phyloP scores from a whole-genome alignment of 306 rosid species.

The Arachis hypogaea region DNA sequence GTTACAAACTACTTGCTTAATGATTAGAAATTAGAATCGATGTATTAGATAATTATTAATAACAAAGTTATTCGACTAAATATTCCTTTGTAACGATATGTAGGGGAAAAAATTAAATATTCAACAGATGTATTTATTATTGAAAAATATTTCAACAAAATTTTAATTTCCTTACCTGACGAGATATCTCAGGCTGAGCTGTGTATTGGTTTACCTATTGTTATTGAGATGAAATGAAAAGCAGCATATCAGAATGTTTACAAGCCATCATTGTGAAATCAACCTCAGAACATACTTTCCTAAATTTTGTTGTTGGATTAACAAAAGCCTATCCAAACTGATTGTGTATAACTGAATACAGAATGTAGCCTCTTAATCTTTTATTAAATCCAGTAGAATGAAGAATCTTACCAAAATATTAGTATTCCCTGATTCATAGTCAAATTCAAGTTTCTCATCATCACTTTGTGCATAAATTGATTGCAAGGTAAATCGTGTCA shows the following conservation, averaged over 20 bases:
- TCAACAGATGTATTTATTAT: constrained; percentile 18
- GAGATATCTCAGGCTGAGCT: constrained; percentile 83
- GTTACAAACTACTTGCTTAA: neutral
- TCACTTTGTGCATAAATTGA: constrained; percentile 92
- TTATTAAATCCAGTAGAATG: constrained; percentile 36
- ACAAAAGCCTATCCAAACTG: constrained; percentile 23
- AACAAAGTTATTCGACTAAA: no score
- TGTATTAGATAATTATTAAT: constrained; percentile 2
- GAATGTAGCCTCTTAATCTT: no score
- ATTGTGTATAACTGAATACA: constrained; percentile 12
- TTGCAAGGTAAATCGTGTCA: constrained; percentile 85
- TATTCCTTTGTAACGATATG: no score
- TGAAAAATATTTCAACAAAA: constrained; percentile 8
- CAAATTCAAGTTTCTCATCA: constrained; percentile 95
- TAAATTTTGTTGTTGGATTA: constrained; percentile 22
- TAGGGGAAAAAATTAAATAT: neutral
- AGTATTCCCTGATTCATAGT: constrained; percentile 93
- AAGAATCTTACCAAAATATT: constrained; percentile 75
- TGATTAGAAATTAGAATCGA: neutral
- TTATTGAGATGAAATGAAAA: constrained; percentile 4
- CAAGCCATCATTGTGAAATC: constrained; percentile 23
- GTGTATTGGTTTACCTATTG: constrained; percentile 75
- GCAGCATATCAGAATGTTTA: constrained; percentile 26
- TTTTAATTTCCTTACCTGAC: constrained; percentile 63
- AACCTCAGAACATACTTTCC: constrained; percentile 18